Base-by-base conservation (phyloP, 2,329 filamentous ascomycete genomes). In the Reticulascus tulasneorum region DNA sequence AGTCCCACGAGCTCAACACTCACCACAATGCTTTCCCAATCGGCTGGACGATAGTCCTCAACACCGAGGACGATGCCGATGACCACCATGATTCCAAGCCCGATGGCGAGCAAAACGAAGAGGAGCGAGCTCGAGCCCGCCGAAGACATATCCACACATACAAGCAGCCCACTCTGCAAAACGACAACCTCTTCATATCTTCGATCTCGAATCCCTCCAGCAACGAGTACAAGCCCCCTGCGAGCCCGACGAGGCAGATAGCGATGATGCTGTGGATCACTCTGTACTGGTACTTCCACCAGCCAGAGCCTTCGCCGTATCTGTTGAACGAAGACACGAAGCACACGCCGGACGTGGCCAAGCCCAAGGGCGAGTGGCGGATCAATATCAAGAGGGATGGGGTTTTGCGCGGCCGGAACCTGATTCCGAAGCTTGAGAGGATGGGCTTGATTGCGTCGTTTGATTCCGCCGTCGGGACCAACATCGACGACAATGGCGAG, bases 231-330 rank as follows among this genome's bases (percentile, higher is more conserved):
- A 87, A 85, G 55, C 79, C 87, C 1, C 77, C 84, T 2, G 79
- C 73, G 11, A 94, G 88, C 44, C 87, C 87, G 0, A 93, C 88
- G 1, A 74, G 90, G 28, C 86, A 94, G 63, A 86, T 95, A 42
- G 91, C 91, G 47, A 89, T 96, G 86, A 94, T 96, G 84, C 73
- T 97, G 7, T 97, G 88, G 86, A 80, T 89, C 22, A 90, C 88
- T 2, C 69, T 97, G 26, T 95, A 88, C 68, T 97, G 91, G 91
- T 97, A 97, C 67, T 97, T 96, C 51, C 90, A 96, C 63, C 87
- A 94, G 59, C 75, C 80, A 1, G 75, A 83, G 49, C 91, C 91
- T 0, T 69, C 74, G 16, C 70, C 75, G 1, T 73, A 77, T 32
- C 55, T 93, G 22, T 70, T 71, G 13, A 86, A 77, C 7, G 66